phyloP scores from a whole-genome alignment of 768 basidiomycete species.

The Amanita polypyramis region DNA sequence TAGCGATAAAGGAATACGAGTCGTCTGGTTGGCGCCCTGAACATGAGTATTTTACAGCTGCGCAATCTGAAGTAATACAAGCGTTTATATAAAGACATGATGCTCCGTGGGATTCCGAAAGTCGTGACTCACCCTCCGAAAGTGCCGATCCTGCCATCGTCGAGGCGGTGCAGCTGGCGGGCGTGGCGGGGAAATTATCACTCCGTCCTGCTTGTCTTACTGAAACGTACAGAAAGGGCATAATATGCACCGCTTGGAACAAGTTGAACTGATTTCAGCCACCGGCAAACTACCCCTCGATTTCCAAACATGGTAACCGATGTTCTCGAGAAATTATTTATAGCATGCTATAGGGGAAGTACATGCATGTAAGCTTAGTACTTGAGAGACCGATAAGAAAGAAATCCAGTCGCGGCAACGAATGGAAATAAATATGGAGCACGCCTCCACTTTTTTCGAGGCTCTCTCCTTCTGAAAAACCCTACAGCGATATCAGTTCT shows the following conservation, averaged over 20 bases:
- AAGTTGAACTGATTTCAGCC: no score
- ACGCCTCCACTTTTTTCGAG: neutral
- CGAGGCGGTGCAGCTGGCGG: no score
- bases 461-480: neutral
- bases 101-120: constrained; percentile 2
- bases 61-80: neutral
- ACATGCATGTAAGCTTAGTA: no score
- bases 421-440: neutral
- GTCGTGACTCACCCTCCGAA: neutral
- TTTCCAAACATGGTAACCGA: neutral
- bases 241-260: no score
- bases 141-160: no score
- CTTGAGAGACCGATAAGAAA: neutral
- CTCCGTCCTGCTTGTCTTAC: neutral
- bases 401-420: neutral
- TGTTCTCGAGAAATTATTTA: neutral
- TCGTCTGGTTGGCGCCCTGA: neutral
- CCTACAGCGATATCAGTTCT: neutral
- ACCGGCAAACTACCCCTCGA: neutral
- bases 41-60: neutral
- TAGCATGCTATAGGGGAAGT: neutral
- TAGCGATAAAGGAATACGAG: neutral
- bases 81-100: neutral
- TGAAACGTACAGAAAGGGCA: no score
- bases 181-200: neutral